These are phyloP conservation scores for Skeletonema tropicum DNA, from an alignment of 108 stramenopile genomes.

Conservation along the genomic window DNA sequence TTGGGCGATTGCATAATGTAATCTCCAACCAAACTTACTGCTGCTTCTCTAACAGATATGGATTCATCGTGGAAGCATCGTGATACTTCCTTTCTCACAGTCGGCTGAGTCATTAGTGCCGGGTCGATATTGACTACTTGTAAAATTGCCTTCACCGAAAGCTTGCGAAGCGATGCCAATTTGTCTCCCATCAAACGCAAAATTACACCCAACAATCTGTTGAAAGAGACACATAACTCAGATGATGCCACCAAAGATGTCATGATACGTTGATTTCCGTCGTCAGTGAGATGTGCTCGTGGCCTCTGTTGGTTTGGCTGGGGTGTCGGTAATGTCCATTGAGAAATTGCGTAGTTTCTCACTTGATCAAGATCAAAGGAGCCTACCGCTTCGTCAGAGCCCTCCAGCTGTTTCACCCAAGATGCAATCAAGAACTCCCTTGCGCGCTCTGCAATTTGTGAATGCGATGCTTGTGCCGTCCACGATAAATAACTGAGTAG, in stretches of 20 bases:
- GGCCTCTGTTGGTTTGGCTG: constrained; percentile 15
- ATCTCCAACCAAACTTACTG: constrained; percentile 88
- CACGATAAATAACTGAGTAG: constrained; percentile 64
- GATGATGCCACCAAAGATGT: constrained; percentile 57
- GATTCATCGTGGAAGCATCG: constrained; percentile 88
- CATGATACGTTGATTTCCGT: constrained; percentile 75
- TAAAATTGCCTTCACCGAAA: constrained; percentile 80
- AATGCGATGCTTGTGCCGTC: constrained; percentile 24
- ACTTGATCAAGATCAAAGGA: constrained; percentile 47
- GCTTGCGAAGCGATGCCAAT: constrained; percentile 70
- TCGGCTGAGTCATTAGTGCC: constrained; percentile 72
- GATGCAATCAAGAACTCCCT: constrained; percentile 75
- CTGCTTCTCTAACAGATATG: constrained; percentile 93
- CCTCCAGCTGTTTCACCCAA: constrained; percentile 62
- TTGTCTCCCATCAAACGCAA: constrained; percentile 76
- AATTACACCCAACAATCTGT: constrained; percentile 68
- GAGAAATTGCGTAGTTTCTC: constrained; percentile 47
- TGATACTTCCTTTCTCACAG: constrained; percentile 74
- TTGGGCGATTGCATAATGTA: constrained; percentile 83
- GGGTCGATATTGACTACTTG: constrained; percentile 80
- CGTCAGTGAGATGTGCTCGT: constrained; percentile 52
- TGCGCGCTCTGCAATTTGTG: constrained; percentile 46
- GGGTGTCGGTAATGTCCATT: constrained; percentile 45
- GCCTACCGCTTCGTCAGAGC: constrained; percentile 18
- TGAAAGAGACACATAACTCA: constrained; percentile 62